phyloP scores from a whole-genome alignment of 768 basidiomycete genomes.

The Leccinum ochraceum region DNA sequence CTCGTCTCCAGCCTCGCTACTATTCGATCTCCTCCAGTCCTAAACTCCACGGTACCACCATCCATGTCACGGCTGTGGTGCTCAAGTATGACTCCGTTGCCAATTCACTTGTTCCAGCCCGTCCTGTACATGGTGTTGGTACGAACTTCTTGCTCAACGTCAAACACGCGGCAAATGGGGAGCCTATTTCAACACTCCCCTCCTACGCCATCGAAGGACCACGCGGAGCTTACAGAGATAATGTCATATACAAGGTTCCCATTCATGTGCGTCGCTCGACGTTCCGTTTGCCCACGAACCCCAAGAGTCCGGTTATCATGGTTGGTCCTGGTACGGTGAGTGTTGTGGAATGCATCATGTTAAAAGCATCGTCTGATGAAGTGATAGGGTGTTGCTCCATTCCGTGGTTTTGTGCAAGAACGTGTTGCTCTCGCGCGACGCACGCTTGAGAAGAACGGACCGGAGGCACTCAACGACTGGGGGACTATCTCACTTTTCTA shows the following conservation, averaged over 20 bases:
- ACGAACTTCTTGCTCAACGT: constrained; percentile 96
- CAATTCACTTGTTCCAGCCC: constrained; percentile 50
- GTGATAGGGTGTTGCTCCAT: constrained; percentile 92
- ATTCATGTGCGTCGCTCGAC: constrained; percentile 95
- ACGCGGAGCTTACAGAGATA: constrained; percentile 76
- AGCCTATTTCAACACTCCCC: constrained; percentile 57
- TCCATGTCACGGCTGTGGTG: constrained; percentile 95
- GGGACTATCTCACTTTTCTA: constrained; percentile 94
- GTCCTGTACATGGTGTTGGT: constrained; percentile 86
- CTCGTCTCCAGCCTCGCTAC: too few relatives aligned
- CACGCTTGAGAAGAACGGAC: constrained; percentile 93
- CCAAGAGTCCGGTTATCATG: constrained; percentile 99
- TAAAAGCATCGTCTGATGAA: constrained; percentile 8
- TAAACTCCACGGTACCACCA: constrained; percentile 85
- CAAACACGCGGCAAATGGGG: constrained; percentile 69
- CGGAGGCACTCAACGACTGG: constrained; percentile 93
- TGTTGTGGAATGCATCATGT: constrained; percentile 14
- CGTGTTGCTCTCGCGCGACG: constrained; percentile 94
- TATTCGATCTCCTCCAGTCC: too few relatives aligned
- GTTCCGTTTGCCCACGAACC: constrained; percentile 95
- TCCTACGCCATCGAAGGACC: constrained; percentile 90
- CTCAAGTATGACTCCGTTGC: constrained; percentile 83
- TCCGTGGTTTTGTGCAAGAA: constrained; percentile 99
- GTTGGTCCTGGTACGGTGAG: constrained; percentile 96
- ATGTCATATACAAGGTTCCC: constrained; percentile 78